Base-by-base conservation (phyloP, 2,329 filamentous ascomycete species). In the Mycosphaerella arachidis region DNA sequence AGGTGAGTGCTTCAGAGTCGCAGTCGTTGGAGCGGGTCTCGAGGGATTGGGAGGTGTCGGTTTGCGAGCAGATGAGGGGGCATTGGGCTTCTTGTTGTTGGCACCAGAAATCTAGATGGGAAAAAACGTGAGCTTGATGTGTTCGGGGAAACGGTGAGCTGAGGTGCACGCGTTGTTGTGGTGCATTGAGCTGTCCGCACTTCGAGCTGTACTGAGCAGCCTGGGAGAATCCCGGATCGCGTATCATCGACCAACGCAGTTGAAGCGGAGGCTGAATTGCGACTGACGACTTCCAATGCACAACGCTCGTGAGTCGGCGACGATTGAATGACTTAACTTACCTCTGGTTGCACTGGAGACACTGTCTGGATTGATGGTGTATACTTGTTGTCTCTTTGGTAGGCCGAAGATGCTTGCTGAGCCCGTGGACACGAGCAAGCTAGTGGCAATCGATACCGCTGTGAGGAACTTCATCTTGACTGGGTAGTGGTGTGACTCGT, bases 61-160 rank as follows among this genome's bases (percentile, higher is more conserved):
- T 81, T 73, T 91, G 86, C 54, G 84, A 76, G 81, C 89, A 92
- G 75, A 92, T 89, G 30, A 86, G 75, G 12, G 88, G 89, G 76
- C 89, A 92, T 56, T 83, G 81, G 67, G 80, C 79, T 65, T 70
- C 77, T 76, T 92, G 85, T 66, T 81, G 79, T 29, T 73, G 61
- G 74, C 89, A 93, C 89, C 89, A 93, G 10, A 46, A 53, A 66
- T 74, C 59, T 66, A 56, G 29, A 46, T 18, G 29, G 16, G 12
- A 40, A 10, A 8, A 4, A n/a, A 24, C 10, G 20, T 2, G 16
- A 33, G 3, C n/a, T 35, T 24, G 24, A 24, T 24, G 24, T 56
- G 29, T 45, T 18, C 30, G 16, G 12, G 46, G 9, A 10, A 4
- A 18, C 20, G 16, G 24, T 2, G 16, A 33, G 3, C 16, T 35